Base-by-base conservation (phyloP, 768 basidiomycete species). In the Gautieria morchelliformis region DNA sequence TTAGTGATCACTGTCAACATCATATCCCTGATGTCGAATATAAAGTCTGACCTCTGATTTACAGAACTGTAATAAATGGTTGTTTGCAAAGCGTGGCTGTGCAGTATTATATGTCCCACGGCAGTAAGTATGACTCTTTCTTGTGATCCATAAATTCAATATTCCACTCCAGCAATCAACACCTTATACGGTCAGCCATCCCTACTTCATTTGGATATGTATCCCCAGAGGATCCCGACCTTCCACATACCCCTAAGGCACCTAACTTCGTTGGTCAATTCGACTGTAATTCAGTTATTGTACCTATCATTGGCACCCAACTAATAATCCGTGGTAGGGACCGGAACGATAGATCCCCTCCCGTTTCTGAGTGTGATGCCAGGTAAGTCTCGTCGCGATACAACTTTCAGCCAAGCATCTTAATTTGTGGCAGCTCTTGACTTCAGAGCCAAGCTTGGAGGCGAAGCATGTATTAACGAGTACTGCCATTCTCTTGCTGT, bases 41-140 rank as follows among this genome's bases (percentile, higher is more conserved):
- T 20, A 6, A 46, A 39, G 45, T 54, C 20, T n/a, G 7, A 17
- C 20, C 20, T 44, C 27, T 17, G n/a, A 40, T 30, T 27, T 17
- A 15, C 59, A 88, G 81, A 92, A 92, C 63, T 86, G 85, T 61
- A 87, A 93, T 69, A 93, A 93, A 69, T 94, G 92, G 90, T 70
- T 92, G 1, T 83, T 76, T 62, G 75, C 80, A 3, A 85, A 88
- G 66, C 77, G 90, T 5, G 73, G 80, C 1, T 82, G 77, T 46
- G 82, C 87, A 0, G 72, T 85, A 17, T 71, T 93, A 15, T 93
- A 93, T 65, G 86, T 89, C 5, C 86, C 89, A 0, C 75, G 72
- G 56, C 69, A 79, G 82, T 80, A 58, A 32, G 75, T 59, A 20
- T 11, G 17, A 15, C 12, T 33, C 14, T 22, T 52, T 44, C 47